These are phyloP conservation scores for Neurospora tetrasperma DNA, from an alignment of 495 filamentous ascomycete species.

Conservation along the genomic window DNA sequence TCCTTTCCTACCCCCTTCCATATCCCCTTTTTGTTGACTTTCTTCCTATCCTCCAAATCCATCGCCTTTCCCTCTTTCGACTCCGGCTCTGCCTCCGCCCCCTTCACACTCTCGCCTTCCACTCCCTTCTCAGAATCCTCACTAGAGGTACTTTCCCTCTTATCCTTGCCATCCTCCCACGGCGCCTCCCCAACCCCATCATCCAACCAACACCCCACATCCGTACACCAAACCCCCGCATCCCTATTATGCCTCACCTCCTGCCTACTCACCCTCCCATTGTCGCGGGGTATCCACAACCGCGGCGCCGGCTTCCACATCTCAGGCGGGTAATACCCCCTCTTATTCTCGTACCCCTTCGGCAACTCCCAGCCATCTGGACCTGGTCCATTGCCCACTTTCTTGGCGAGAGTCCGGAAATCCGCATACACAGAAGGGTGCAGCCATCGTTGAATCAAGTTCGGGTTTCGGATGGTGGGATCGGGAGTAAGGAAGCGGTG, in stretches of 20 bases:
- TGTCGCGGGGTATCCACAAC: constrained; percentile 63
- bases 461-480: constrained; percentile 14
- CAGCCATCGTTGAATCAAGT: constrained; percentile 47
- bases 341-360: constrained; percentile 37
- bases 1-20: not conserved
- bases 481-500: constrained; percentile 16
- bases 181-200: constrained; percentile 15
- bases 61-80: no score
- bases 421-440: constrained; percentile 55
- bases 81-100: not conserved
- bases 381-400: constrained; percentile 42
- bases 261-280: constrained; percentile 50
- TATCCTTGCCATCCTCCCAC: not conserved
- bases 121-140: not conserved
- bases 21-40: not conserved
- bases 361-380: constrained; percentile 35
- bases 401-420: constrained; percentile 50
- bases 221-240: constrained; percentile 43
- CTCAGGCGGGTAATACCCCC: constrained; percentile 59
- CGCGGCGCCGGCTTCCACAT: constrained; percentile 47
- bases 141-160: no score
- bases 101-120: not conserved
- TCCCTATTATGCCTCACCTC: constrained; percentile 50
- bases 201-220: constrained; percentile 55
- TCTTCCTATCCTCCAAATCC: not conserved